A percentile compares a stretch with the other conserved stretches of the same genome.
Conservation (phyloP, 2,329 filamentous ascomycete genomes). For the Alternaria viburni region DNA sequence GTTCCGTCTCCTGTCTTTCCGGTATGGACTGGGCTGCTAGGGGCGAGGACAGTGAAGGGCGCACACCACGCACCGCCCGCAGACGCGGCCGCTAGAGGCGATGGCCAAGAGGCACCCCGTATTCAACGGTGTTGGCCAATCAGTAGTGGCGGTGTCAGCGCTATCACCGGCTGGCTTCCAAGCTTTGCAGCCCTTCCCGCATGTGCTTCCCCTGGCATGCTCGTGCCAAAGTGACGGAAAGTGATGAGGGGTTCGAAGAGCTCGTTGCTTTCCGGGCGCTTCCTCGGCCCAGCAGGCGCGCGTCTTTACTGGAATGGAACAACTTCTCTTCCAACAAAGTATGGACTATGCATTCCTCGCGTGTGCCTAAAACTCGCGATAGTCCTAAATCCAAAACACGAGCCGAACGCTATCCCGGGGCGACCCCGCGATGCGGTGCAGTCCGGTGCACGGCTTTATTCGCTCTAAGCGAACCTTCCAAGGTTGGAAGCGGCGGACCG, state of each 20-base stretch:
- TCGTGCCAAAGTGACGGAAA: not conserved
- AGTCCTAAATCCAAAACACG: not conserved
- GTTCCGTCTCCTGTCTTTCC: not conserved
- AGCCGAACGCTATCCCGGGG: not conserved
- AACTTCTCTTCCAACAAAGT: not conserved
- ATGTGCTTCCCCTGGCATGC: not conserved
- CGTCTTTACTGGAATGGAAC: not conserved
- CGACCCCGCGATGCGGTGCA: not conserved
- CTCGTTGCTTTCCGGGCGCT: not conserved
- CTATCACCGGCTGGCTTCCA: slow-evolving; percentile 2
- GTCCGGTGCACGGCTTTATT: not conserved
- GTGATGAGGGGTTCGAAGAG: not conserved
- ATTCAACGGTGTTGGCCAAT: slow-evolving; percentile 14
- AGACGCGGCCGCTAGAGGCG: slow-evolving; percentile 7
- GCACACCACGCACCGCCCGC: slow-evolving; percentile 6
- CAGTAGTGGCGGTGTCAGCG: not conserved
- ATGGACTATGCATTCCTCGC: not conserved
- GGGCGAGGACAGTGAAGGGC: not conserved
- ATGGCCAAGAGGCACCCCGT: slow-evolving; percentile 17
- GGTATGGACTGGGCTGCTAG: not conserved
- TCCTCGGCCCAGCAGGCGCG: not conserved
- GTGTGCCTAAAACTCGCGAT: not conserved
- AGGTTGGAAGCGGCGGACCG: not conserved
- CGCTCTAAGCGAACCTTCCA: not conserved
- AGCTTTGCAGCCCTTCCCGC: slow-evolving; percentile 9